Evolutionary conservation across 2,329 filamentous ascomycete species (phyloP), one percentile per base, ranked within the genome.

Genomic region (Peltaster fructicola): DNA sequence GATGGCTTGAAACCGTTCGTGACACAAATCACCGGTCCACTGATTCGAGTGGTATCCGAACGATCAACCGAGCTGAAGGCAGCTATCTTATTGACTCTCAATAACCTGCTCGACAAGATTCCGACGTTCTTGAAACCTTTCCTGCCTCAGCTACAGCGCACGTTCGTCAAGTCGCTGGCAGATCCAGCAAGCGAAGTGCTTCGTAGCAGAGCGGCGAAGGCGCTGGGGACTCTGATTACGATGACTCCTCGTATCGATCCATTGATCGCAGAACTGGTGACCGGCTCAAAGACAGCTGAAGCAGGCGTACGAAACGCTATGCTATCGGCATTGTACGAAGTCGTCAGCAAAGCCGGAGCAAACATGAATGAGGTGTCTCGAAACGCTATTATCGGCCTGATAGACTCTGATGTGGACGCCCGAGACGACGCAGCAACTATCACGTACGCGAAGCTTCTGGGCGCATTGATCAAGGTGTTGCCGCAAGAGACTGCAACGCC

Each of bases 31-130:
- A 95, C 90, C 4, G 88, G 88, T 47, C 88, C 90, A 12, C 68
- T 98, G 26, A 98, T 98, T 51, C 79, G 88, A 65, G 85, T 95
- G 12, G 84, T 98, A 10, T 93, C 88, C 4, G 88, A 98, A 51
- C 73, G 85, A 34, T 92, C 88, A 3, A 82, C 82, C 3, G 90
- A 98, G 25, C 82, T 98, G 52, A 95, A 92, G 57, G 76, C 80
- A 32, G 88, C 88, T 20, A 92, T 98, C 48, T 61, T 98, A 32
- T 65, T 90, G 26, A 92, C 88, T 0, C 68, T 98, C 37, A 95
- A 93, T 58, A 92, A 90, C 40, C 59, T 98, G 15, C 61, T 98
- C 17, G 82, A 92, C 53, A 98, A 95, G 65, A 95, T 98, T 50
- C 88, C 88, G 1, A 69, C 77, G 7, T 85, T 90, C 39, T 65